A percentile compares a stretch with the other conserved stretches of the same genome.
These are phyloP conservation scores for Schizonepeta tenuifolia DNA, from an alignment of 257 asterid species.

Conservation along the genomic window DNA sequence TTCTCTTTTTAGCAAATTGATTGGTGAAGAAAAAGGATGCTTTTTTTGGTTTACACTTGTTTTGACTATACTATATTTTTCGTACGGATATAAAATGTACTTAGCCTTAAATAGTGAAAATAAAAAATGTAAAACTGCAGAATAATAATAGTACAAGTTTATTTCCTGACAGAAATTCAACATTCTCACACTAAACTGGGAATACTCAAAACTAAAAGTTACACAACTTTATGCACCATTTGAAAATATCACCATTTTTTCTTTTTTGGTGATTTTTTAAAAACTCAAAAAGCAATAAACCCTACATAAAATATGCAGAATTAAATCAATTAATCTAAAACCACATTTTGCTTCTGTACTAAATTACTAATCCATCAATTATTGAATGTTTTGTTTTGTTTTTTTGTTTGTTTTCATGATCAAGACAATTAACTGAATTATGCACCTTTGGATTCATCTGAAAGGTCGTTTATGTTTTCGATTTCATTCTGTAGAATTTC, in stretches of 20 bases:
- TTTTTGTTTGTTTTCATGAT: not conserved
- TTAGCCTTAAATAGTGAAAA: conserved; percentile 11
- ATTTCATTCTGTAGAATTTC: not conserved
- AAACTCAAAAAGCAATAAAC: not conserved
- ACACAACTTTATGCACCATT: not conserved
- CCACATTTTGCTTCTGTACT: not conserved
- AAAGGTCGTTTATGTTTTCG: conserved; percentile 25
- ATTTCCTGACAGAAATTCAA: conserved; percentile 14
- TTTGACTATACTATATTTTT: not conserved
- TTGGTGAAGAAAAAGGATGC: conserved; percentile 15
- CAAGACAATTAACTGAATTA: conserved; percentile 5
- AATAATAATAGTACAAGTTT: conserved; percentile 11
- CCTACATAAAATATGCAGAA: not conserved
- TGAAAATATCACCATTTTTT: not conserved
- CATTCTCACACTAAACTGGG: conserved; percentile 19
- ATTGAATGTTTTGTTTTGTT: too few species aligned
- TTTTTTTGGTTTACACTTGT: conserved; percentile 17
- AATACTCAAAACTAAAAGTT: conserved; percentile 1
- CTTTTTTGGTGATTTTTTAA: too few species aligned
- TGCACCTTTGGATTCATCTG: conserved; percentile 5
- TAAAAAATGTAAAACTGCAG: not conserved
- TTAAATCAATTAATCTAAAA: too few species aligned
- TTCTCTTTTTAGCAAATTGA: conserved; percentile 22
- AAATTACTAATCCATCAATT: not conserved
- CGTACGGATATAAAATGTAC: conserved; percentile 4